These are phyloP conservation scores for Dictyostelium capitatum DNA, from an alignment of 78 protist species.

Conservation along the genomic window DNA sequence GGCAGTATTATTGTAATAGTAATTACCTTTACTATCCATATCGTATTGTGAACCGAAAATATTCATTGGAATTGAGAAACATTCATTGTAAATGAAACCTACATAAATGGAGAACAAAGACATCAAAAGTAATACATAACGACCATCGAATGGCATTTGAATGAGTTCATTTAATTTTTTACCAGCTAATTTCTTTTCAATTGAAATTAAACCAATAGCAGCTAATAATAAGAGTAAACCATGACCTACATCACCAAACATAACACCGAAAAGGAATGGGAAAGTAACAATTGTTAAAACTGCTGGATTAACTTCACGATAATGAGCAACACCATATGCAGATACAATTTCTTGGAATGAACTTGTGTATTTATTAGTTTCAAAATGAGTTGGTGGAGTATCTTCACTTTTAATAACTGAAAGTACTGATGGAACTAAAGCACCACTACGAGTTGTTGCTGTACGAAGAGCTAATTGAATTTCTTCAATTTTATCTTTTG, in stretches of 20 bases:
- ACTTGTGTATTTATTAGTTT: conserved; percentile 84
- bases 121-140: conserved; percentile 99
- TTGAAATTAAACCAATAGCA: conserved; percentile 78
- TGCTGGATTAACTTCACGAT: conserved; percentile 94
- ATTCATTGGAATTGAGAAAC: conserved; percentile 75
- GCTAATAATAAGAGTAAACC: conserved; percentile 92
- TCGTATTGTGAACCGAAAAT: conserved; percentile 57
- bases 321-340: conserved; percentile 97
- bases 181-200: conserved; percentile 91
- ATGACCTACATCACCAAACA: conserved; percentile 99
- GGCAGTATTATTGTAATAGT: not conserved
- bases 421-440: conserved; percentile 85
- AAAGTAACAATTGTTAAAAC: conserved; percentile 97
- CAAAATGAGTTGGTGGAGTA: conserved; percentile 97
- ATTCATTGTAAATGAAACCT: conserved; percentile 99
- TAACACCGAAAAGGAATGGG: conserved; percentile 99
- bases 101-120: conserved; percentile 96
- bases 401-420: conserved; percentile 68
- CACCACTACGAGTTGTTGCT: conserved; percentile 86
- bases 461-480: conserved; percentile 76
- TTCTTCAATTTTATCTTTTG: conserved; percentile 62
- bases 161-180: conserved; percentile 89
- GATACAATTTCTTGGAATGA: conserved; percentile 96
- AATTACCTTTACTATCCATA: not conserved
- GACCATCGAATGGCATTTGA: conserved; percentile 95